Evolutionary conservation across 768 basidiomycete genomes (phyloP), one percentile per base, ranked within the genome.

Genomic region (Thelephora ganbajun): DNA sequence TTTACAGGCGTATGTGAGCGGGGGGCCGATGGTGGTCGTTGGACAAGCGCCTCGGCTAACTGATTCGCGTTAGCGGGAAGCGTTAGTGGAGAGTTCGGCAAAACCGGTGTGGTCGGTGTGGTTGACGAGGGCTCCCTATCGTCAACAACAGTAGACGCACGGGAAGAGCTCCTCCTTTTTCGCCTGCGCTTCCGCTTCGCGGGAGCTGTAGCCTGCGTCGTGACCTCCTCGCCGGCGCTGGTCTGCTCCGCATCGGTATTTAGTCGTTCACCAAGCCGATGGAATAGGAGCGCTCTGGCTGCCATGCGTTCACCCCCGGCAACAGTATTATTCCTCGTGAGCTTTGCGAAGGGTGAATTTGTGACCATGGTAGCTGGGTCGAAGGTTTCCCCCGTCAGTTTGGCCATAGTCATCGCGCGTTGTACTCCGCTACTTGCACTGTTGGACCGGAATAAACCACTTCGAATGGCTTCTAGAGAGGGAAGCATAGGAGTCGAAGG

Each of bases 391-490:
- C 86, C 84, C 1, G 83, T 90, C 48, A 96, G 69, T 60, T 90
- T 92, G 52, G 79, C 79, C 76, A 94, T 77, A 3, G 90, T 90
- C 62, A 79, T 67, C 55, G 77, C 73, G 43, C 83, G 74, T 18
- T 83, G 85, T n/a, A 86, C 57, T 1, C 60, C 71, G 39, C 39
- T 41, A 14, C 39, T 41, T 11, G 78, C 87, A 57, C 91, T 93
- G 60, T 93, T 92, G 2, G 92, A 93, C 16, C 92, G 80, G 57
- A 87, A 80, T 2, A 96, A 73, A 13, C 83, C 82, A 56, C 70
- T 76, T 58, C 81, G 80, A 34, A 93, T 66, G 18, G 82, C 84
- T 56, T 88, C 83, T 5, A 94, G 69, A 3, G 85, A 77, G 0
- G 88, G 88, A 33, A 83, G 62, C 56, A 77, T 61, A 14, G 84